Evolutionary conservation across 2,329 filamentous ascomycete genomes (phyloP).

Genomic region (Didymellaceae sp.): DNA sequence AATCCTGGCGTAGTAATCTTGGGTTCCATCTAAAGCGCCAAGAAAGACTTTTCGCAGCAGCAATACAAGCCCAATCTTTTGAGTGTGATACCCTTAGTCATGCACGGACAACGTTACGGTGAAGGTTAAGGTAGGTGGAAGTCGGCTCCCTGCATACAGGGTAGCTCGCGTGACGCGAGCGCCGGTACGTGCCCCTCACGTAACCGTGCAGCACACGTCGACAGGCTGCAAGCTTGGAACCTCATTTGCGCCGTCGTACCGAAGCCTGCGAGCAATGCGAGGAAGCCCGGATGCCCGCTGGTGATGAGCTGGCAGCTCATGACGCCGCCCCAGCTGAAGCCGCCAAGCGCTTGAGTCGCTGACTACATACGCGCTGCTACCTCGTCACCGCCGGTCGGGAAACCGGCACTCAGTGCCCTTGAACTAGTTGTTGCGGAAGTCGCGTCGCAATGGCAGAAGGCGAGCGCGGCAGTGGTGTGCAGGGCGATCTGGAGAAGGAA

Average conservation of each 20-base stretch:
- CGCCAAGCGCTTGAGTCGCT: conserved; percentile 21
- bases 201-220: conserved; percentile 21
- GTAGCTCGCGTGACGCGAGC: conserved; percentile 18
- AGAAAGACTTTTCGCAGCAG: no score
- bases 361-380: conserved; percentile 18
- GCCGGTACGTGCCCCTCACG: conserved; percentile 20
- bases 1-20: no score
- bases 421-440: conserved; percentile 1
- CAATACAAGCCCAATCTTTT: no score
- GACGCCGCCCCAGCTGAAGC: conserved; percentile 18
- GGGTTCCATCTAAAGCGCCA: no score
- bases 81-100: no score
- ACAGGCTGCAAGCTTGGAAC: conserved; percentile 12
- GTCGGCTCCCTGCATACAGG: conserved; percentile 15
- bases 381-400: conserved; percentile 11
- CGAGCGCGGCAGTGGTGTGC: conserved; percentile 50
- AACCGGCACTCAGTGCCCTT: conserved; percentile 7
- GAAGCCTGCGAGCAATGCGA: conserved; percentile 15
- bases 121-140: conserved; percentile 3
- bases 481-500: conserved; percentile 85
- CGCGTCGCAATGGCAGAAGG: conserved; percentile 42
- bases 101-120: background rate
- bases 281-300: conserved; percentile 12
- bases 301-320: conserved; percentile 20
- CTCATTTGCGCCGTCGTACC: conserved; percentile 15